Evolutionary conservation across 73 alveolate genomes (phyloP), one percentile per base, ranked within the genome.

Genomic region (Blepharisma stoltei): DNA sequence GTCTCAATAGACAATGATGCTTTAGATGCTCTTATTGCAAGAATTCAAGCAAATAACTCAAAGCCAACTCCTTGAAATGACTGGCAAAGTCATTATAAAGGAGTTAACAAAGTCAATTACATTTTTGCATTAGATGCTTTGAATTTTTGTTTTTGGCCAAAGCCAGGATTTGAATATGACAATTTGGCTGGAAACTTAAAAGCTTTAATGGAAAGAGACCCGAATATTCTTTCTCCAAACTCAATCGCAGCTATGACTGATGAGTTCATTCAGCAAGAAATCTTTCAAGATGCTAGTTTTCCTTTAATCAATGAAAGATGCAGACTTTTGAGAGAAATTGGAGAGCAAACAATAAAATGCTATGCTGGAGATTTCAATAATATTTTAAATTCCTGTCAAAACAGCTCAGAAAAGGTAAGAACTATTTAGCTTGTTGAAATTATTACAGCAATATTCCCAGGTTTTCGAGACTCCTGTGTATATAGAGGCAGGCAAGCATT

Each of bases 141-240:
- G 76, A 95, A 95, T 81, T 95, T 93, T 81, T 95, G 99, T 71
- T 95, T 95, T 82, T 95, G 99, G 99, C 98, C 98, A n/a, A 77
- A 89, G 55, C 81, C 81, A 67, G 92, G 86, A 27, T 93, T 78
- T 86, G 99, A 95, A 73, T 95, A 95, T 87, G 95, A 89, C 68
- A 75, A 85, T 32, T 71, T 95, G 76, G 91, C 97, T 8, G 69
- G 81, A 70, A 90, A 92, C 67, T 77, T 95, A 21, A 92, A 91
- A 44, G 75, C 85, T n/a, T 83, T 89, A 49, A 67, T 95, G 41
- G 73, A 70, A 27, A 78, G 81, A 25, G 75, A 85, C n/a, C 93
- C 93, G 55, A 87, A 92, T 25, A 78, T 80, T 85, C 92, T 95
- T 69, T 84, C 81, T 43, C 82, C 93, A 38, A 83, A 83, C 38